These are phyloP conservation scores for Diaporthe sp. DNA, from an alignment of 2,329 filamentous ascomycete species.

Conservation along the genomic window DNA sequence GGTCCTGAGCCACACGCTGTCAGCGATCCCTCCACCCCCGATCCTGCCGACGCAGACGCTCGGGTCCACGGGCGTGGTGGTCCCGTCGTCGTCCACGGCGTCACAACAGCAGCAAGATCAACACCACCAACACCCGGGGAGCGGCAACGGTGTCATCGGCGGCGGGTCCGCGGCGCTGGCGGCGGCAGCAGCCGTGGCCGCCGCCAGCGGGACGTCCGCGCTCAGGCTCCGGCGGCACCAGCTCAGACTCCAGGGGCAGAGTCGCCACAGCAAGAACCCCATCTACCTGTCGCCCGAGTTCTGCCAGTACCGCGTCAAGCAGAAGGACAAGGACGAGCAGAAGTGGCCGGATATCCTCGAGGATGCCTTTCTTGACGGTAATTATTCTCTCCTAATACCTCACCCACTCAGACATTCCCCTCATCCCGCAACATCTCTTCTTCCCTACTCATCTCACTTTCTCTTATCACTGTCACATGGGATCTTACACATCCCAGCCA, in stretches of 20 bases:
- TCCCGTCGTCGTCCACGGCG: neutral
- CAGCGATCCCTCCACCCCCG: conserved; percentile 54
- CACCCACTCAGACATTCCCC: too few relatives aligned
- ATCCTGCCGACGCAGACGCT: conserved; percentile 65
- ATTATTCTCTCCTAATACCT: too few relatives aligned
- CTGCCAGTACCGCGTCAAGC: conserved; percentile 74
- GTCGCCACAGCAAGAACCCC: conserved; percentile 63
- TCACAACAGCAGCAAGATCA: neutral
- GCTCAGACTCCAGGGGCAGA: conserved; percentile 46
- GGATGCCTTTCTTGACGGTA: conserved; percentile 76
- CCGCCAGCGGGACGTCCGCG: conserved; percentile 30
- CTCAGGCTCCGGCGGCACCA: conserved; percentile 49
- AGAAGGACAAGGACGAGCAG: conserved; percentile 72
- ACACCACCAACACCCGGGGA: conserved; percentile 45
- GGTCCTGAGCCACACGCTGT: conserved; percentile 29
- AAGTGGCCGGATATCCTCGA: conserved; percentile 74
- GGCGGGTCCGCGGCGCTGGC: neutral
- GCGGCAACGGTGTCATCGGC: neutral
- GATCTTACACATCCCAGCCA: neutral
- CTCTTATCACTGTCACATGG: neutral
- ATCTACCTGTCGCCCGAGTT: conserved; percentile 74
- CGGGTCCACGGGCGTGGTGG: conserved; percentile 53
- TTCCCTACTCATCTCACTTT: neutral
- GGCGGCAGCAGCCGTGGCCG: neutral
- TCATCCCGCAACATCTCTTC: neutral